Evolutionary conservation across 139 green algal species (phyloP).

Genomic region (Tetradesmus obliquus): DNA sequence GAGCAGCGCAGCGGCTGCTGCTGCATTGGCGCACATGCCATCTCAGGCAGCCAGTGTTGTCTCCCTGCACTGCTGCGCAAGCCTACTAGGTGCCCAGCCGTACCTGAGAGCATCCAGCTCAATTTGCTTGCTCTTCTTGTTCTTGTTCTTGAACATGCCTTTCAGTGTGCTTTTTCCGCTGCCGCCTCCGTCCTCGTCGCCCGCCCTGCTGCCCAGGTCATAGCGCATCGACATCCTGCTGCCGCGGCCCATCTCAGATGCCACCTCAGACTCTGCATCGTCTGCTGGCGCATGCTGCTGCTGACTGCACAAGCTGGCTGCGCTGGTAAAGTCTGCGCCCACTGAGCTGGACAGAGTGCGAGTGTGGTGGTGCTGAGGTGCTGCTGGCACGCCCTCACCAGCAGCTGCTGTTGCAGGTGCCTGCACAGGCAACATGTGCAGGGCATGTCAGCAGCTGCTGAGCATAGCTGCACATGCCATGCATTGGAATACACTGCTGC

Average conservation of each 20-base stretch:
- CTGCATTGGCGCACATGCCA: neutral
- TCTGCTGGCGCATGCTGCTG: neutral
- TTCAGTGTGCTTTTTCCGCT: conserved; percentile 24
- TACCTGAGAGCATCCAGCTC: conserved; percentile 49
- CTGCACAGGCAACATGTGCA: neutral
- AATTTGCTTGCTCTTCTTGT: conserved; percentile 46
- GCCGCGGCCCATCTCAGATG: conserved; percentile 6
- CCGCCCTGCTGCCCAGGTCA: neutral
- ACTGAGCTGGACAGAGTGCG: neutral
- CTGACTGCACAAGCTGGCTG: conserved; percentile 8
- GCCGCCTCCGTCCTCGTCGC: neutral
- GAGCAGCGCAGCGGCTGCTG: neutral
- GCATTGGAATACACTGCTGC: too few relatives aligned
- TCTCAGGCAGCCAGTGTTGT: neutral
- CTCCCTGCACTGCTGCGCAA: neutral
- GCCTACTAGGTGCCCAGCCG: neutral
- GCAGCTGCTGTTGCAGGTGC: neutral
- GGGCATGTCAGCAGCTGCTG: neutral
- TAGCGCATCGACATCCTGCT: conserved; percentile 26
- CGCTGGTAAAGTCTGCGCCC: neutral
- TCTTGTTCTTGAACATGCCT: conserved; percentile 24
- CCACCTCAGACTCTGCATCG: conserved; percentile 28
- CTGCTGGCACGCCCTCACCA: neutral
- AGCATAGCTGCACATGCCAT: too few relatives aligned
- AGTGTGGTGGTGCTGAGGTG: neutral